phyloP scores from a whole-genome alignment of 768 basidiomycete species.

The Suillus ampliporus region DNA sequence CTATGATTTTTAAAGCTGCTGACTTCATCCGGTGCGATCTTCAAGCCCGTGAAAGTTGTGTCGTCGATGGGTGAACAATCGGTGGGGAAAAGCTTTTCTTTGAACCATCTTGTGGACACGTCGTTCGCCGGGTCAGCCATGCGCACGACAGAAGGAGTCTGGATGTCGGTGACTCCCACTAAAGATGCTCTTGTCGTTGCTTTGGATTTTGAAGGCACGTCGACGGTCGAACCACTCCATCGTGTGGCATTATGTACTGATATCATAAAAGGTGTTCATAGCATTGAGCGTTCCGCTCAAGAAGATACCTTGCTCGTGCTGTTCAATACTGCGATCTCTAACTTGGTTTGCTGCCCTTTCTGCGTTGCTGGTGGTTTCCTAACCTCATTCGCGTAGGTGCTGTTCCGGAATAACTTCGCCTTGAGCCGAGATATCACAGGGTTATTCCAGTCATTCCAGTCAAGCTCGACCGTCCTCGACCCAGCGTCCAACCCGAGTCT shows the following conservation, averaged over 20 bases:
- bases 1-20: not conserved
- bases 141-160: slow-evolving; percentile 71
- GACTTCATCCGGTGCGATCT: not conserved
- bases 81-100: slow-evolving; percentile 62
- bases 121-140: slow-evolving; percentile 72
- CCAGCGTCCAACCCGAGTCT: slow-evolving; percentile 62
- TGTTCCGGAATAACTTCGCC: slow-evolving; percentile 71
- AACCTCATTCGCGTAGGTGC: slow-evolving; percentile 45
- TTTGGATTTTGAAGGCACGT: slow-evolving; percentile 68
- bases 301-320: slow-evolving; percentile 68
- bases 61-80: slow-evolving; percentile 76
- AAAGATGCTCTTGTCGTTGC: slow-evolving; percentile 58
- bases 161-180: slow-evolving; percentile 71
- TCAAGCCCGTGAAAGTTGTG: slow-evolving; percentile 65
- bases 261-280: slow-evolving; percentile 52
- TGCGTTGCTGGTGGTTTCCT: not conserved
- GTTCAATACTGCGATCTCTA: slow-evolving; percentile 70
- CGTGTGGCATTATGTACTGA: slow-evolving; percentile 12
- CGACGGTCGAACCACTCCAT: not conserved
- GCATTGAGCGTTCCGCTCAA: slow-evolving; percentile 66
- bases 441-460: slow-evolving; percentile 66
- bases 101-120: slow-evolving; percentile 67
- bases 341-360: slow-evolving; percentile 46
- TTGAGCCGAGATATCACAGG: slow-evolving; percentile 65
- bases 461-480: slow-evolving; percentile 60